Evolutionary conservation across 495 filamentous ascomycete genomes (phyloP), one percentile per base, ranked within the genome.

Genomic region (Cryomyces minteri): DNA sequence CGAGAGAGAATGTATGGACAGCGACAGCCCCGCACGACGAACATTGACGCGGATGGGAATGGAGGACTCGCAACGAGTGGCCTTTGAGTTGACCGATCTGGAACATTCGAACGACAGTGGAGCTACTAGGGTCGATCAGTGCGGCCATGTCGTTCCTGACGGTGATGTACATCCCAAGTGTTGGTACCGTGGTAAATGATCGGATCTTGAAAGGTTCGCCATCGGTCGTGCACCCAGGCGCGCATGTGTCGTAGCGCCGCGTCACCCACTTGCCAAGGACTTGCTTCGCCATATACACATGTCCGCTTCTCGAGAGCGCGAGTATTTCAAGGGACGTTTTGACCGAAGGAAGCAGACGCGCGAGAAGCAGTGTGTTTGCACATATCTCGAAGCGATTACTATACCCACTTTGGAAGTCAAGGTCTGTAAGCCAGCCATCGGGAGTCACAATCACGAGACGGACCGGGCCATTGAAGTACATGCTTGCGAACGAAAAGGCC

Each of bases 341-440:
- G 41, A 9, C 51, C 25, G 9, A 4, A 10, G 9, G 40, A 1
- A 29, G 11, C 9, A 9, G 9, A 9, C 12, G 34, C 9, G 12
- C 34, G 34, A 10, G 34, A 9, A 38, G 9, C 9, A 38, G 34
- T 10, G 34, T 14, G 9, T 38, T 12, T 41, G 9, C 9, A 18
- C 25, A 29, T 41, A n/a, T 30, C 40, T 41, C n/a, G 8, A 30
- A 8, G 40, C 28, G n/a, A 41, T 39, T 48, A 14, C 34, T 33
- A 10, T 46, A 37, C 4, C 43, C 48, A 3, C 36, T 51, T 29
- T 48, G 40, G 47, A 56, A 39, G 50, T 60, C 45, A 34, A 80
- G 45, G 51, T 78, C 73, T 0, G 65, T 64, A 44, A 79, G 63
- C 29, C 63, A 60, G 10, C 79, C 79, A 45, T 76, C 73, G 18